phyloP scores from a whole-genome alignment of 148 eudicot species.

The Polygonum aviculare region DNA sequence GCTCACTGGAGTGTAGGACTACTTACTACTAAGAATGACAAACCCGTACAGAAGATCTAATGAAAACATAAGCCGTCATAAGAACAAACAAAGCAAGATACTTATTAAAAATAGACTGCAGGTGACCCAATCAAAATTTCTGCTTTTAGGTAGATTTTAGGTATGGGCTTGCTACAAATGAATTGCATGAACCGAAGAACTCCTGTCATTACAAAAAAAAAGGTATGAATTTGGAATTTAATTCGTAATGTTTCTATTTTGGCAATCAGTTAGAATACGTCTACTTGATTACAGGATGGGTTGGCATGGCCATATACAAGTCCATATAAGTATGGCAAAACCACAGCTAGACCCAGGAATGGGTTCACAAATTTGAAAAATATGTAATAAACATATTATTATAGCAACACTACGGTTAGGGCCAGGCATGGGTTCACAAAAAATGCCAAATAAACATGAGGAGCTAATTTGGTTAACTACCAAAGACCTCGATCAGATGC shows the following conservation, averaged over 20 bases:
- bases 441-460: not conserved
- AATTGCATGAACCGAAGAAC: no score
- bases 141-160: not conserved
- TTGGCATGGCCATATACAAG: not conserved
- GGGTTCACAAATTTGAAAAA: not conserved
- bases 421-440: not conserved
- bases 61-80: not conserved
- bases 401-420: not conserved
- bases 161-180: not conserved
- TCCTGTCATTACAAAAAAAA: no score
- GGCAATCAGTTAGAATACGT: not conserved
- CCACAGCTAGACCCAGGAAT: not conserved
- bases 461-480: not conserved
- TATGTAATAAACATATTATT: not conserved
- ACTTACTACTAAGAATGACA: not conserved
- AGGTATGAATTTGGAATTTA: not conserved
- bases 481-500: not conserved
- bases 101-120: not conserved
- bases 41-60: not conserved
- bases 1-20: not conserved
- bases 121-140: not conserved
- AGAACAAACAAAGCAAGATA: not conserved
- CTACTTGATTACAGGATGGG: not conserved
- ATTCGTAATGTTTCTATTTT: not conserved
- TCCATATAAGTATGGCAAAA: not conserved